phyloP scores from a whole-genome alignment of 192 early-diverging fungal genomes.

The Radiomyces spectabilis region DNA sequence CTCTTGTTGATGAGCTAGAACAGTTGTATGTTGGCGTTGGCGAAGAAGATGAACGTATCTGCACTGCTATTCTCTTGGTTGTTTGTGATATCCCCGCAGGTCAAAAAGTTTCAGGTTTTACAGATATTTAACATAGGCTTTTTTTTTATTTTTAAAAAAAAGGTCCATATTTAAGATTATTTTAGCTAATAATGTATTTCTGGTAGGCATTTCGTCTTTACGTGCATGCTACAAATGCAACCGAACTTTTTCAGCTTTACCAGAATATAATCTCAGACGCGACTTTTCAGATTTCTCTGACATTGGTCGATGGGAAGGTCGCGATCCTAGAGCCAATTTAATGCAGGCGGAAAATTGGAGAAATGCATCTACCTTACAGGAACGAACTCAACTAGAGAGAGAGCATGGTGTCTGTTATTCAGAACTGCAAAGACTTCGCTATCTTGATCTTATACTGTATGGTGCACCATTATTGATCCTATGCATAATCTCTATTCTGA shows the following conservation, averaged over 20 bases:
- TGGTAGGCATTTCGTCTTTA: too few relatives aligned
- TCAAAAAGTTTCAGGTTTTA: neutral
- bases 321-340: neutral
- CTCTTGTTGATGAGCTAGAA: neutral
- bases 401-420: neutral
- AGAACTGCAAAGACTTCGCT: neutral
- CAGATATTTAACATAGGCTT: neutral
- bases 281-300: neutral
- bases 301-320: neutral
- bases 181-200: too few relatives aligned
- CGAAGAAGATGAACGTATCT: too few relatives aligned
- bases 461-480: neutral
- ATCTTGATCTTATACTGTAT: neutral
- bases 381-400: neutral
- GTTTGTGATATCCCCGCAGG: neutral
- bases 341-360: neutral
- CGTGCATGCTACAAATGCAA: neutral
- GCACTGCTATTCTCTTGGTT: neutral
- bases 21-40: neutral
- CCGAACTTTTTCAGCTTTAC: too few relatives aligned
- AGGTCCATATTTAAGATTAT: too few relatives aligned
- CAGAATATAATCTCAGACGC: too few relatives aligned
- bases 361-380: neutral
- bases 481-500: too few relatives aligned
- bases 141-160: too few relatives aligned